Conservation (phyloP, 2,329 filamentous ascomycete genomes). For the Chaetomium olivaceum region DNA sequence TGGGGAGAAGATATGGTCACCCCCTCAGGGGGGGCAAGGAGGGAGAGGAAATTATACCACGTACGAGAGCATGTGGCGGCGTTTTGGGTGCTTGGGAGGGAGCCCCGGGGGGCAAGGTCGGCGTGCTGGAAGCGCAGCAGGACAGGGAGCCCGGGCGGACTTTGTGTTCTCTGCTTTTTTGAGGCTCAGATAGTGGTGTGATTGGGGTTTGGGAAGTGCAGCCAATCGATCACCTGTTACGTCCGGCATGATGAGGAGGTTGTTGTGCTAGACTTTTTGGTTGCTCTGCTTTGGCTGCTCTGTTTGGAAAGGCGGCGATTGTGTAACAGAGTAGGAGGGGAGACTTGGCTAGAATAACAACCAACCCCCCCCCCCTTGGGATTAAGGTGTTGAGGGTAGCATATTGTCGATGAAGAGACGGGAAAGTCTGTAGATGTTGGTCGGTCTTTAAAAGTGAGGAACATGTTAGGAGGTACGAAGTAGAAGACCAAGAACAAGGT, state of each 20-base stretch:
- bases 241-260: neutral
- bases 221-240: neutral
- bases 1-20: neutral
- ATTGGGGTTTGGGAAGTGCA: neutral
- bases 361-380: too few species aligned
- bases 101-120: neutral
- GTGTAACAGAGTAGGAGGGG: too few species aligned
- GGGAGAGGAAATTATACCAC: neutral
- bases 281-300: neutral
- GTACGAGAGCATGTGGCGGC: slow-evolving; percentile 15
- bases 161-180: neutral
- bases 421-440: neutral
- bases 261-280: neutral
- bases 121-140: neutral
- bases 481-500: too few species aligned
- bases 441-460: neutral
- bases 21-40: neutral
- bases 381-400: too few species aligned
- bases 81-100: neutral
- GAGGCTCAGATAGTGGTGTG: neutral
- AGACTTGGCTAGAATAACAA: neutral
- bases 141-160: neutral
- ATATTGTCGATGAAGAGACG: neutral
- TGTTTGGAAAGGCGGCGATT: neutral
- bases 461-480: too few species aligned